Evolutionary conservation across 1,284 basidiomycete genomes (phyloP), one percentile per base, ranked within the genome.

Genomic region (Sporisorium exsertum): DNA sequence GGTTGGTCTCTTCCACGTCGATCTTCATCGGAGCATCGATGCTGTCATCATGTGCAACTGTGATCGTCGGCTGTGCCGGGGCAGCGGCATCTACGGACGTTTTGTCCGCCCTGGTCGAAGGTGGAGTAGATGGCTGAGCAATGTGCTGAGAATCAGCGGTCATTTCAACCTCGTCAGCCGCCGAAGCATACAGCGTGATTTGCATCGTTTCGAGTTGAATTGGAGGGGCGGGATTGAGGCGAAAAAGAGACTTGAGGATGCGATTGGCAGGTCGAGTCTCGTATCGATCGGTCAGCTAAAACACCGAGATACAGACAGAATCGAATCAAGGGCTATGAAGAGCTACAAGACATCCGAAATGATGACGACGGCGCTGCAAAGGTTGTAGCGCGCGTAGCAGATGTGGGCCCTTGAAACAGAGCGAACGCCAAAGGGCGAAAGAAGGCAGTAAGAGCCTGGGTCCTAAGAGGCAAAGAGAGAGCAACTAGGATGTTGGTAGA

Each of bases 271-370:
- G 51, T 58, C 50, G 60, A 7, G 46, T 59, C 54, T 70, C 59
- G 69, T 65, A 65, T 72, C 69, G 49, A 66, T 73, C 71, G 71
- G 65, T 73, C 71, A 73, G 71, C 71, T 68, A 68, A 73, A 62
- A 73, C 71, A 73, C 71, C 65, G 65, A 64, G 63, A 72, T 66
- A 66, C 59, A 59, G 16, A 26, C 16, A 35, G 52, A 50, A 26
- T 43, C 5, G 40, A 29, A 13, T 26, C 9, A 37, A 47, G 37
- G 52, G 63, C 63, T 66, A 63, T 20, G 27, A 56, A 27, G 22
- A 47, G 58, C 64, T 52, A 9, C 20, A 32, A 26, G 24, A 54
- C 69, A 72, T 72, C 15, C 59, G 33, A 64, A 33, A 59, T 27
- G 35, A 6, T 18, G 10, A 49, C 26, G 50, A 51, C 27, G 52